phyloP scores from a whole-genome alignment of 1,139 yeast genomes.

The Debaryomycetaceae sp. region DNA sequence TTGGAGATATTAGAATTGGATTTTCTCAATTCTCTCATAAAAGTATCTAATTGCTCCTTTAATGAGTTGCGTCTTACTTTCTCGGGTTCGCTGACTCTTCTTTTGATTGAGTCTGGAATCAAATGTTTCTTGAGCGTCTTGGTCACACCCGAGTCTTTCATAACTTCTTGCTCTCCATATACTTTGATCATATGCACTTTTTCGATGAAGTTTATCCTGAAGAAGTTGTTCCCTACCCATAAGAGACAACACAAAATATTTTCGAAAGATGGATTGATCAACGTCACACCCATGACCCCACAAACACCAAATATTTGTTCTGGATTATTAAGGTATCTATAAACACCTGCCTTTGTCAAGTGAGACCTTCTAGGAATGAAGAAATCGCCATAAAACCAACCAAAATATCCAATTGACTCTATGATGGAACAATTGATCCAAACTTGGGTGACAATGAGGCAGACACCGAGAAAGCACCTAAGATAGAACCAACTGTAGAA shows the following conservation, averaged over 20 bases:
- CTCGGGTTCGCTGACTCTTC: slow-evolving; percentile 23
- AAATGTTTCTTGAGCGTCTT: slow-evolving; percentile 58
- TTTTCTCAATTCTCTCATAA: slow-evolving; percentile 36
- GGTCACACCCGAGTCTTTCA: slow-evolving; percentile 62
- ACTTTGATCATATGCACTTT: slow-evolving; percentile 76
- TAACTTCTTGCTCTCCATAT: slow-evolving; percentile 64
- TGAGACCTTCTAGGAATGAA: slow-evolving; percentile 57
- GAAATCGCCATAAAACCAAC: slow-evolving; percentile 91
- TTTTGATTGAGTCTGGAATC: slow-evolving; percentile 39
- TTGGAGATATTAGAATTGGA: slow-evolving; percentile 32
- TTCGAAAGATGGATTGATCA: slow-evolving; percentile 58
- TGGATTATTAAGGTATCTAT: slow-evolving; percentile 80
- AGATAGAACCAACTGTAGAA: slow-evolving; percentile 47
- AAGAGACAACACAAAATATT: slow-evolving; percentile 55
- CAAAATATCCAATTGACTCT: slow-evolving; percentile 76
- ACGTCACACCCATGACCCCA: slow-evolving; percentile 77
- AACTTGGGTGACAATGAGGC: slow-evolving; percentile 57
- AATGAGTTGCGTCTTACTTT: slow-evolving; percentile 22
- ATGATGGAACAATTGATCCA: slow-evolving; percentile 74
- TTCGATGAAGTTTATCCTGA: slow-evolving; percentile 71
- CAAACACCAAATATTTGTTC: slow-evolving; percentile 80
- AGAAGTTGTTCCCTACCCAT: slow-evolving; percentile 68
- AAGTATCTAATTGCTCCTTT: slow-evolving; percentile 39
- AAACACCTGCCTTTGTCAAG: slow-evolving; percentile 78
- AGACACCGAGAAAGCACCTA: slow-evolving; percentile 54